These are phyloP conservation scores for Chaetomium sp. DNA, from an alignment of 2,329 filamentous ascomycete genomes.

Conservation along the genomic window DNA sequence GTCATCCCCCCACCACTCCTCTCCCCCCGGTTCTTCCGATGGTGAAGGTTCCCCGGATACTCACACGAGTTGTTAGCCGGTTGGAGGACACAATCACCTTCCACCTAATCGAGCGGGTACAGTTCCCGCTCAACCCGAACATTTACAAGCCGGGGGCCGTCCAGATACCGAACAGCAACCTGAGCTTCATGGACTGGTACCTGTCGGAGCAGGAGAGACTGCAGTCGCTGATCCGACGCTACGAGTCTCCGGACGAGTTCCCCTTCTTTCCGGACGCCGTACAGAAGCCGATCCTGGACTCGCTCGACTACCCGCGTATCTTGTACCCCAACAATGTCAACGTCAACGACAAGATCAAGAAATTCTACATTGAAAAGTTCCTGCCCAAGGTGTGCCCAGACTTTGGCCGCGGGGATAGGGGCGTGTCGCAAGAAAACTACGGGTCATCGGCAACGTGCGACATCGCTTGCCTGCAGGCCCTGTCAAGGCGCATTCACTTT, in stretches of 20 bases:
- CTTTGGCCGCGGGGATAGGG: constrained; percentile 74
- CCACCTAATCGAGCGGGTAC: constrained; percentile 94
- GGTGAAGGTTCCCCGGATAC: constrained; percentile 1
- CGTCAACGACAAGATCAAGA: constrained; percentile 84
- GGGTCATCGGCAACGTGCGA: constrained; percentile 90
- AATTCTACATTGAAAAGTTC: constrained; percentile 79
- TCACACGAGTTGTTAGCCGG: constrained; percentile 60
- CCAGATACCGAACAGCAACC: constrained; percentile 68
- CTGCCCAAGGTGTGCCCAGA: constrained; percentile 81
- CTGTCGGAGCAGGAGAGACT: constrained; percentile 85
- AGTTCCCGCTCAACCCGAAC: constrained; percentile 87
- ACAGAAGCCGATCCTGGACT: constrained; percentile 79
- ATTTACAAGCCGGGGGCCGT: constrained; percentile 86
- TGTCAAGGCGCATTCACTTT: constrained; percentile 92
- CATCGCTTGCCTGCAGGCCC: constrained; percentile 83
- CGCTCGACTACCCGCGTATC: constrained; percentile 84
- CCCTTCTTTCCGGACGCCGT: constrained; percentile 89
- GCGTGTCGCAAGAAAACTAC: constrained; percentile 91
- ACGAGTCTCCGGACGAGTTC: constrained; percentile 94
- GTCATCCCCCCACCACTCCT: background rate
- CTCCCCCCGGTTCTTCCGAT: background rate
- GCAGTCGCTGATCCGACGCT: constrained; percentile 91
- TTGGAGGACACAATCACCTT: constrained; percentile 98
- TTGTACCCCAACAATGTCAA: constrained; percentile 88
- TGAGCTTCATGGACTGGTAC: constrained; percentile 94